Evolutionary conservation across 768 basidiomycete species (phyloP).

Genomic region (Candolleomyces efflorescens): DNA sequence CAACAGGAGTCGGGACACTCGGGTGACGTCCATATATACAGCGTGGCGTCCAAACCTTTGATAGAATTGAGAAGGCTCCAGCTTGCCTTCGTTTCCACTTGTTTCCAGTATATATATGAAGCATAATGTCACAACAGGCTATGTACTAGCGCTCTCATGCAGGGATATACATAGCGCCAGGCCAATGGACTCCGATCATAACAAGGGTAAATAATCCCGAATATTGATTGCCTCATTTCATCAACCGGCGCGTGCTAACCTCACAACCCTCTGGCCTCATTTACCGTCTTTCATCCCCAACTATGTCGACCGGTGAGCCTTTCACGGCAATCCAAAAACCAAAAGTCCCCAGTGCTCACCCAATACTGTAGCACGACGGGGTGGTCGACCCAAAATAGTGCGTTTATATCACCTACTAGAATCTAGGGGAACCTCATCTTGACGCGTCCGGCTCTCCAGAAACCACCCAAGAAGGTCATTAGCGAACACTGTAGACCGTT

Average conservation of each 20-base stretch:
- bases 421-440: not conserved
- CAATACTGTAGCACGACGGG: slow-evolving; percentile 26
- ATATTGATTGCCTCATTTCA: not conserved
- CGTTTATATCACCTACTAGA: slow-evolving; percentile 20
- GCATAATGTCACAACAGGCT: too few relatives aligned
- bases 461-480: slow-evolving; percentile 43
- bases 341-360: not conserved
- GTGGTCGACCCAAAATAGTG: slow-evolving; percentile 43
- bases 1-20: too few relatives aligned
- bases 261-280: not conserved
- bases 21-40: too few relatives aligned
- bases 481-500: not conserved
- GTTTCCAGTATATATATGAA: too few relatives aligned
- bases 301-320: slow-evolving; percentile 16
- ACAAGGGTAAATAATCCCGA: not conserved
- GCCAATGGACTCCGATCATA: not conserved
- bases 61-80: too few relatives aligned
- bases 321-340: not conserved
- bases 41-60: too few relatives aligned
- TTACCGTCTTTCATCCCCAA: not conserved
- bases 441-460: slow-evolving; percentile 25
- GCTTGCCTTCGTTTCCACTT: too few relatives aligned
- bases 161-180: too few relatives aligned
- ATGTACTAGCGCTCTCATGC: too few relatives aligned
- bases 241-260: not conserved